Percentiles rank a stretch among this genome's conserved stretches.
Evolutionary conservation across 257 asterid species (phyloP).

Genomic region (Petrea volubilis): DNA sequence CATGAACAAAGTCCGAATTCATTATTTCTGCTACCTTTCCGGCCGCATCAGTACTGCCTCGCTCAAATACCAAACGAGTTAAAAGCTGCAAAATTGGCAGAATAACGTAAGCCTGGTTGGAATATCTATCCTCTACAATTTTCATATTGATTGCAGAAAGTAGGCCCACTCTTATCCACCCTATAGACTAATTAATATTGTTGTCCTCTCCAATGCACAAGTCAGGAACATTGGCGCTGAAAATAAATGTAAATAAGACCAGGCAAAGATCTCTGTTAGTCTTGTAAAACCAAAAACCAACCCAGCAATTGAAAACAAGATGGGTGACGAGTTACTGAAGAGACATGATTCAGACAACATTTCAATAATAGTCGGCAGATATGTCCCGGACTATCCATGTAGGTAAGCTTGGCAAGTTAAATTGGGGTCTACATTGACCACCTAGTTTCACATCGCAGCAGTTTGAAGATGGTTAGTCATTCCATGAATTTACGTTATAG

Average conservation of each 20-base stretch:
- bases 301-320: no score
- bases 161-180: conserved; percentile 5
- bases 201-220: conserved; percentile 14
- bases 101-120: conserved; percentile 24
- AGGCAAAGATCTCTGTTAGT: no score
- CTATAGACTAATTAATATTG: background rate
- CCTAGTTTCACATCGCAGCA: background rate
- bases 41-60: conserved; percentile 94
- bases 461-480: background rate
- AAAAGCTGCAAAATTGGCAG: conserved; percentile 65
- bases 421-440: background rate
- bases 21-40: conserved; percentile 96
- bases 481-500: background rate
- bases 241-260: no score
- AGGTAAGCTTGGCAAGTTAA: background rate
- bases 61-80: conserved; percentile 92
- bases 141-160: conserved; percentile 15
- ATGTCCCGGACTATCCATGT: background rate
- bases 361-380: background rate
- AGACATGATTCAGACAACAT: background rate
- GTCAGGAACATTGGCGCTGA: background rate
- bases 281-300: no score
- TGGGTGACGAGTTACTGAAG: no score
- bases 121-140: background rate
- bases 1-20: conserved; percentile 95